phyloP scores from a whole-genome alignment of 2,329 filamentous ascomycete species.

The Talaromyces amestolkiae region DNA sequence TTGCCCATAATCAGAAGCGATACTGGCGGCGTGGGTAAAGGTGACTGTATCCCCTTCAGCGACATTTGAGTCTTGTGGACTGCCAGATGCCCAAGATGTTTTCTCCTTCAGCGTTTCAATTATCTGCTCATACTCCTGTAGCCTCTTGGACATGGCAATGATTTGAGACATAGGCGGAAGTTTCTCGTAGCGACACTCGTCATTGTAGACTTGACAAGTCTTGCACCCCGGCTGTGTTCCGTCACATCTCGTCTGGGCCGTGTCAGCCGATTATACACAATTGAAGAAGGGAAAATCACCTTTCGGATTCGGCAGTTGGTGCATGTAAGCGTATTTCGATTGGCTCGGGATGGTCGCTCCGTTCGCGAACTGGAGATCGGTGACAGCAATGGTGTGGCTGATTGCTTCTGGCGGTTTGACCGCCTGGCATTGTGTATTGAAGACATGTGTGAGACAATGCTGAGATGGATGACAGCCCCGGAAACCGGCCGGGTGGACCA shows the following conservation, averaged over 20 bases:
- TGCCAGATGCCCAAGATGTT: too few relatives aligned
- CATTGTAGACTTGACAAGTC: slow-evolving; percentile 1
- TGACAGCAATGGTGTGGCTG: background rate
- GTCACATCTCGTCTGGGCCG: slow-evolving; percentile 1
- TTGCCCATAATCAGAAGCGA: too few relatives aligned
- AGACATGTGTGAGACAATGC: too few relatives aligned
- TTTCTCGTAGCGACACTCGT: background rate
- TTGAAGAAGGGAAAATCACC: background rate
- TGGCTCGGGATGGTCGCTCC: background rate
- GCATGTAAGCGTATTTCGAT: slow-evolving; percentile 1
- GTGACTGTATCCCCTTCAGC: too few relatives aligned
- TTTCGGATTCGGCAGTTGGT: background rate
- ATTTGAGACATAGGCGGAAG: slow-evolving; percentile 5
- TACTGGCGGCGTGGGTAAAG: too few relatives aligned
- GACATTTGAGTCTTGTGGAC: too few relatives aligned
- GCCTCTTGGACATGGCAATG: background rate
- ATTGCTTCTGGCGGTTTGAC: background rate
- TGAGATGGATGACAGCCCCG: too few relatives aligned
- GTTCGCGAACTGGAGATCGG: background rate
- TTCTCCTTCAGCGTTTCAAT: background rate
- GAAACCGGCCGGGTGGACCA: too few relatives aligned
- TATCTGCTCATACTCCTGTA: background rate
- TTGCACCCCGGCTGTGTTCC: slow-evolving; percentile 4
- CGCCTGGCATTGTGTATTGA: background rate
- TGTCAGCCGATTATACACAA: background rate